Evolutionary conservation across 345 rosid species (phyloP), one percentile per base, ranked within the genome.

Genomic region (Lumnitzera racemosa): DNA sequence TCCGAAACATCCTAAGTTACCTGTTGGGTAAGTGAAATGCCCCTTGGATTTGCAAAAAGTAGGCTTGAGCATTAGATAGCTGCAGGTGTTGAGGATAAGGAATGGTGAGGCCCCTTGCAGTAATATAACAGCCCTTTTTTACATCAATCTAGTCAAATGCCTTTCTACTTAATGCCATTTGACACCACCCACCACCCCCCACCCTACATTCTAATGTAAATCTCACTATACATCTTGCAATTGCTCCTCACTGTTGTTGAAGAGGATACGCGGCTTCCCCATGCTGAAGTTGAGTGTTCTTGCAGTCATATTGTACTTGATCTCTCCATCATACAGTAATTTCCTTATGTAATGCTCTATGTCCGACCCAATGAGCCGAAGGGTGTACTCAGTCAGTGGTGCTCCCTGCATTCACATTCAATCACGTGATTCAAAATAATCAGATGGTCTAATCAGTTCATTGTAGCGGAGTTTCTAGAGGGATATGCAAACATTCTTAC

Each of bases 341-440:
- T 89, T 87, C 72, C 96, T 82, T 69, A 89, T 91, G 77, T 85
- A 91, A 68, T 91, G 98, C 71, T 91, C 95, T 56, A 91, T 61
- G 70, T 91, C 95, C 0, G 98, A 91, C 65, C 98, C 98, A 11
- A 91, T 85, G 72, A 87, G 76, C 55, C 95, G 76, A 1, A 91
- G 83, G 8, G 96, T 89, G 70, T 91, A 91, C 68, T 91, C 96
- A 7, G 98, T 91, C 78, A 89, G 66, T 15, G 87, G 90, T 2
- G 98, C 98, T 27, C 96, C 98, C 98, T 91, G 81, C 51, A 62
- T 25, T 27, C 17, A 20, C 12, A 24, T 62, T 41, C 43, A 36
- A 51, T 4, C 23, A 25, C 9, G 20, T 1, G 20, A 20, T 20
- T 20, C 20, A 20, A 14, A 49, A 24, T 11, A 12, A 23, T 48